Base-by-base conservation (phyloP, 1,284 basidiomycete species). In the Microbotryum lychnidis-dioicae region DNA sequence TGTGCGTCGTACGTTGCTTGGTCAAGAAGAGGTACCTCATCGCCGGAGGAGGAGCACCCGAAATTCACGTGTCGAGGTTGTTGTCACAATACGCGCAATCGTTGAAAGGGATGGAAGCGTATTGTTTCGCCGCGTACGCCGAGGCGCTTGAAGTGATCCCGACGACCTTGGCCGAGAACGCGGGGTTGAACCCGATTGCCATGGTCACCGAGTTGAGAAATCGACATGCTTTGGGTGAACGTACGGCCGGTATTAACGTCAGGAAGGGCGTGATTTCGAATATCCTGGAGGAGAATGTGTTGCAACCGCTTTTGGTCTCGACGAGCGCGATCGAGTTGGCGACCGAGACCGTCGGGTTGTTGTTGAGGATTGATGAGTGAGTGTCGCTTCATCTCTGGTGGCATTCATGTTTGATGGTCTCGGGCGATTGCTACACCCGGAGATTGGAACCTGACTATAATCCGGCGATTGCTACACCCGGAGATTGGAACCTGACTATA, bases 201-300 rank as follows among this genome's bases (percentile, higher is more conserved):
- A 98, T 98, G 72, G 93, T 99, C 57, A 99, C 96, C 37, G 96
- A 99, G 76, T 80, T 99, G 62, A 84, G 96, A 68, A 99, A 98
- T 79, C 82, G 92, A 69, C 96, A 99, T 77, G 92, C 94, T 5
- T 79, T 91, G 23, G 96, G 96, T 37, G 96, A 99, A 73, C 82
- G 84, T 69, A 93, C 87, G 69, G 94, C 96, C 23, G 96, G 96
- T 51, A 98, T 99, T 78, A 99, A 98, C 74, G 93, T 98, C 62
- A 85, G 93, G 73, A 96, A 91, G 81, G 72, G 70, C 4, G 57
- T 70, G 48, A 70, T 73, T 46, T 61, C 58, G 20, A 71, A 71
- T 61, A 68, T 71, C 29, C 48, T 69, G 29, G 93, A 97, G 75
- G 96, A 99, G 76, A 91, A 96, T 69, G 96, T 98, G 25, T 86